Conservation (phyloP, 306 rosid genomes). For the Quillaja saponaria region DNA sequence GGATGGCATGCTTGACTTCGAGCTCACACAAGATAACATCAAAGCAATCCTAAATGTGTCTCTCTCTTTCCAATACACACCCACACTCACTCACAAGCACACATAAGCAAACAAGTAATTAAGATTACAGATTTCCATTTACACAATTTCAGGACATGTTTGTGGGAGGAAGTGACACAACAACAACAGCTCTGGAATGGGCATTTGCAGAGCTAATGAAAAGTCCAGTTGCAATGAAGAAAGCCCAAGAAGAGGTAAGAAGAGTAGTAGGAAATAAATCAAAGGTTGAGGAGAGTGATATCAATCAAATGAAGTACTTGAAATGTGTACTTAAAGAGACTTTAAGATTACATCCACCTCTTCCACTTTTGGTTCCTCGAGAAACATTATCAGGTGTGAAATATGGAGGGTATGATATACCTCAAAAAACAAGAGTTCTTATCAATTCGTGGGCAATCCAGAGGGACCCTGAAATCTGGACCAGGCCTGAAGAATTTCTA, state of each 20-base stretch:
- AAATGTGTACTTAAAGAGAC: conserved; percentile 50
- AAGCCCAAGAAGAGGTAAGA: conserved; percentile 60
- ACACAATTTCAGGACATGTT: conserved; percentile 53
- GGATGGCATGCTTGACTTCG: background rate
- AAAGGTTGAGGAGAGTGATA: conserved; percentile 38
- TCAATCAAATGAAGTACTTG: conserved; percentile 50
- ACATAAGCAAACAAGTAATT: background rate
- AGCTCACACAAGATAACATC: conserved; percentile 25
- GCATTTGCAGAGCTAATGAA: conserved; percentile 45
- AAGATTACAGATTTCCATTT: background rate
- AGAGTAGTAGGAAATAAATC: conserved; percentile 40
- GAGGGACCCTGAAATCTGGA: conserved; percentile 43
- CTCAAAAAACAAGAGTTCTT: conserved; percentile 30
- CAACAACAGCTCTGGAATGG: conserved; percentile 45
- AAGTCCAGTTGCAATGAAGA: conserved; percentile 48
- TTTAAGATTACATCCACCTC: conserved; percentile 51
- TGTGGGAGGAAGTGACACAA: conserved; percentile 44
- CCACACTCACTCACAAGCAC: background rate
- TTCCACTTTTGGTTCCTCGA: conserved; percentile 39
- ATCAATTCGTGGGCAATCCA: conserved; percentile 53
- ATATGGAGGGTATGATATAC: conserved; percentile 42
- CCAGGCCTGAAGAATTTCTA: conserved; percentile 33
- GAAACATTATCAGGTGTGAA: conserved; percentile 27
- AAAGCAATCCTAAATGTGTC: conserved; percentile 38
- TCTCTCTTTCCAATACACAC: background rate